Percentiles rank a stretch among this genome's conserved stretches.
phyloP scores from a whole-genome alignment of 176 grass and related monocot species.

The Poa annua region DNA sequence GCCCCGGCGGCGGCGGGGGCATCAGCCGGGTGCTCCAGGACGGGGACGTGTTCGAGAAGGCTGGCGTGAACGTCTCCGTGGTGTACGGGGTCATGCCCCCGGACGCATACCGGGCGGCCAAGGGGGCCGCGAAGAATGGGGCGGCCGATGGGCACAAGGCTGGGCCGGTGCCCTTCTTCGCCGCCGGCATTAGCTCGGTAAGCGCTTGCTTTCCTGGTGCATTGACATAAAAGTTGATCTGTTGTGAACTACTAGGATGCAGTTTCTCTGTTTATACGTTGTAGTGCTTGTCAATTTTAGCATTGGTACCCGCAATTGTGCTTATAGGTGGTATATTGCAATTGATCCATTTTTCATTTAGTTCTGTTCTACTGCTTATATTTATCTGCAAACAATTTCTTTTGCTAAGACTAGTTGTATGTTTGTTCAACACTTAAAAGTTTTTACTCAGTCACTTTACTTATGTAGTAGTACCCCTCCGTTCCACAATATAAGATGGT shows the following conservation, averaged over 20 bases:
- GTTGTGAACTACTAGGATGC: not conserved
- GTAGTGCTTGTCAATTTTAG: not conserved
- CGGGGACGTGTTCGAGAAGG: conserved; percentile 90
- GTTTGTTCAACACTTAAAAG: not conserved
- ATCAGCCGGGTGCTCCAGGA: conserved; percentile 98
- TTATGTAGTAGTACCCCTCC: conserved; percentile 12
- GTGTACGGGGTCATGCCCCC: conserved; percentile 96
- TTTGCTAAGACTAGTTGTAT: not conserved
- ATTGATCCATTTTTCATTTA: not conserved
- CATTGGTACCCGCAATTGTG: not conserved
- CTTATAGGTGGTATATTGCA: not conserved
- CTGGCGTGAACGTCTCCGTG: conserved; percentile 92
- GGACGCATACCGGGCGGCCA: conserved; percentile 91
- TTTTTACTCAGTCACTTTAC: not conserved
- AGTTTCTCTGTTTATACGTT: not conserved
- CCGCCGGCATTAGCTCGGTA: conserved; percentile 94
- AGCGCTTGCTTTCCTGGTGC: conserved; percentile 13
- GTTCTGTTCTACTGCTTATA: not conserved
- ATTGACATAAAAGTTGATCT: conserved; percentile 9
- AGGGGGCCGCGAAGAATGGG: conserved; percentile 55
- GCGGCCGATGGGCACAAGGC: conserved; percentile 51
- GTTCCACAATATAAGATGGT: too few relatives aligned
- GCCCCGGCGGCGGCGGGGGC: conserved; percentile 82
- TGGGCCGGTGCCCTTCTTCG: conserved; percentile 90
- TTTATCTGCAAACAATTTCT: not conserved